A percentile compares a stretch with the other conserved stretches of the same genome.
Conservation (phyloP, 202 grass and related monocot genomes). For the Panicum hallii region DNA sequence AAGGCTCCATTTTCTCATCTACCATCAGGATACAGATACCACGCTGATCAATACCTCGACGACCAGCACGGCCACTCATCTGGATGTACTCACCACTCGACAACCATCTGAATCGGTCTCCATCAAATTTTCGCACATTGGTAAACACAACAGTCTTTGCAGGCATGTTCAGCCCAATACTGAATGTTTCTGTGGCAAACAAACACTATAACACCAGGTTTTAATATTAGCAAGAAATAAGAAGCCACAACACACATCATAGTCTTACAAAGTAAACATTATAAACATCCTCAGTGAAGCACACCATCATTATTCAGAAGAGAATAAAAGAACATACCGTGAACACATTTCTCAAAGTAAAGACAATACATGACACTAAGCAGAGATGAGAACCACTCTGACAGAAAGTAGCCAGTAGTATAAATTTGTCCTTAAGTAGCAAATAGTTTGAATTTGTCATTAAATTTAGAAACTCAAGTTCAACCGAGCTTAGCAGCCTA, state of each 20-base stretch:
- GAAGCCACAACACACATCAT: slow-evolving; percentile 6
- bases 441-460: slow-evolving; percentile 1
- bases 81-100: slow-evolving; percentile 98
- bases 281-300: background rate
- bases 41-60: slow-evolving; percentile 91
- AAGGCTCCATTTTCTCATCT: slow-evolving; percentile 97
- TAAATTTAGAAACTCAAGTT: too few species aligned
- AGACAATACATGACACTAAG: background rate
- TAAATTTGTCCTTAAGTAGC: background rate
- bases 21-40: slow-evolving; percentile 98
- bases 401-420: slow-evolving; percentile 10
- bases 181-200: slow-evolving; percentile 99
- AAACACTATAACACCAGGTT: slow-evolving; percentile 76
- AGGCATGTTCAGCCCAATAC: slow-evolving; percentile 99
- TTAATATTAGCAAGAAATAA: slow-evolving; percentile 39
- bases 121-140: slow-evolving; percentile 93
- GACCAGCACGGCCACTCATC: slow-evolving; percentile 97
- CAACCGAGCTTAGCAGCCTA: too few species aligned
- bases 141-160: slow-evolving; percentile 99
- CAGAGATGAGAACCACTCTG: slow-evolving; percentile 1
- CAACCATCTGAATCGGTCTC: slow-evolving; percentile 95
- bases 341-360: slow-evolving; percentile 12
- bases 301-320: background rate
- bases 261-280: background rate
- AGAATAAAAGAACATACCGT: background rate